Percentiles rank a stretch among this genome's conserved stretches.
These are phyloP conservation scores for Arthrobotrys musiformis DNA, from an alignment of 2,329 filamentous ascomycete species.

Conservation along the genomic window DNA sequence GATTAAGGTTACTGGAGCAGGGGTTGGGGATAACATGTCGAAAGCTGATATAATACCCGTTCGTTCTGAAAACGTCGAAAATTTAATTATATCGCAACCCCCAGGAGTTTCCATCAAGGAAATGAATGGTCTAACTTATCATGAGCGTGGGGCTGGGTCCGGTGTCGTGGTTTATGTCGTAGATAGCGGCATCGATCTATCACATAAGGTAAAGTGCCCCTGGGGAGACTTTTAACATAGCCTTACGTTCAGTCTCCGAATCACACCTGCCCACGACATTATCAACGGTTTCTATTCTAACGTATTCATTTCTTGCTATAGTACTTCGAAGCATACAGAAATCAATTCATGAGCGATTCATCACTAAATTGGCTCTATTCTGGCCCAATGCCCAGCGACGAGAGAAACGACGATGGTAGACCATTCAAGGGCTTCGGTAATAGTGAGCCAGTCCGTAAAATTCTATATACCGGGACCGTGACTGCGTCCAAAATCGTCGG, in stretches of 20 bases:
- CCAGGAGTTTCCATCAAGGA: not conserved
- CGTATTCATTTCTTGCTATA: not conserved
- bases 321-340: not conserved
- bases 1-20: not conserved
- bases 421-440: not conserved
- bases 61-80: not conserved
- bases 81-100: not conserved
- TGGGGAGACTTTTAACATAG: not conserved
- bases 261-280: too few relatives aligned
- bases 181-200: not conserved
- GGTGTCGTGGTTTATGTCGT: not conserved
- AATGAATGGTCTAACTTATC: not conserved
- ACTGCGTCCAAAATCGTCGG: not conserved
- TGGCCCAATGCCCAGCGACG: slow-evolving; percentile 3
- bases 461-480: not conserved
- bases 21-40: not conserved
- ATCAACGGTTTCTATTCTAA: too few relatives aligned
- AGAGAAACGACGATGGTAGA: not conserved
- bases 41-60: not conserved
- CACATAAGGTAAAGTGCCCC: not conserved
- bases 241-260: too few relatives aligned
- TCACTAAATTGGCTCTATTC: not conserved
- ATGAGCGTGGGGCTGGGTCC: not conserved
- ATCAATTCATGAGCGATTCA: not conserved
- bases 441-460: not conserved